phyloP scores from a whole-genome alignment of 129 eudicot species.

The Lactuca sativa region DNA sequence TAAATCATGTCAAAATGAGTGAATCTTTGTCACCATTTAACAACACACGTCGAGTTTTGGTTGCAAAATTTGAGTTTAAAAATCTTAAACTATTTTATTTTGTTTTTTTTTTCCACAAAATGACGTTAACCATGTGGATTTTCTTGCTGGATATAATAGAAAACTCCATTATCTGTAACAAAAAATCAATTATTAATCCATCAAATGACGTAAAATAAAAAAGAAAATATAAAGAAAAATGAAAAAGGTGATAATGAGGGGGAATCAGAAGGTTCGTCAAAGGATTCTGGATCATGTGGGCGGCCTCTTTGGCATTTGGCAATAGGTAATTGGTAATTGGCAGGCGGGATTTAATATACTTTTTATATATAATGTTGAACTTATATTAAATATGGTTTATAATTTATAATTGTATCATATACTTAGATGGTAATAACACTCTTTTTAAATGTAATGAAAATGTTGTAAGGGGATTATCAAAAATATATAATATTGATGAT shows the following conservation, averaged over 20 bases:
- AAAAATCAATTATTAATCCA: too few species aligned
- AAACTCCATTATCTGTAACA: neutral
- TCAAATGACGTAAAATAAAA: neutral
- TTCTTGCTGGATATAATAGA: neutral
- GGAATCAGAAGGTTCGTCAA: slow-evolving; percentile 32
- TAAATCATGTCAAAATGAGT: neutral
- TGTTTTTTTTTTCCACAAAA: too few species aligned
- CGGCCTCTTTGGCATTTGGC: slow-evolving; percentile 20
- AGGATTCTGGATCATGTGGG: slow-evolving; percentile 19
- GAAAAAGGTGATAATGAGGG: neutral
- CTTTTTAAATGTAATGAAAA: too few species aligned
- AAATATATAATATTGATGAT: too few species aligned
- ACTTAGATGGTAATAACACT: too few species aligned
- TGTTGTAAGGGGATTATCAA: too few species aligned
- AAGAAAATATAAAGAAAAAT: neutral
- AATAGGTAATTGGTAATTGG: neutral
- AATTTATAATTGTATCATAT: too few species aligned
- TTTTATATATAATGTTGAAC: neutral
- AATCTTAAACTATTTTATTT: too few species aligned
- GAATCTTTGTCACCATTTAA: neutral
- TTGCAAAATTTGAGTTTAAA: neutral
- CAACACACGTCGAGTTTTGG: neutral
- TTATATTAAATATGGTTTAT: too few species aligned
- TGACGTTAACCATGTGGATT: neutral
- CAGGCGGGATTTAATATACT: neutral